phyloP scores from a whole-genome alignment of 228 moss, liverwort and hornwort genomes.

The Sphagnum magellanicum region DNA sequence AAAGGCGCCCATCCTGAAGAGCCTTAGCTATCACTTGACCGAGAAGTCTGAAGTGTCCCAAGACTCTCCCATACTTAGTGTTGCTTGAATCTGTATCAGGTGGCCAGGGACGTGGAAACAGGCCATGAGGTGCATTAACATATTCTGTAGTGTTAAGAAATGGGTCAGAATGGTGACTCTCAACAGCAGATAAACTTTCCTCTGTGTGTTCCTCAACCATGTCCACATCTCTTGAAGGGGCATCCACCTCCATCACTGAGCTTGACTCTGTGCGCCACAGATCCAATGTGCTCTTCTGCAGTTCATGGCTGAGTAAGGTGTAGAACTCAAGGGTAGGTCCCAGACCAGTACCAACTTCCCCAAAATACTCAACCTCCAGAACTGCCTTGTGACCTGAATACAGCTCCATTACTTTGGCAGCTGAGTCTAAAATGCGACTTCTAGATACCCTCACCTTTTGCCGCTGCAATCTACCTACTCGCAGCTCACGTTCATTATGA shows the following conservation, averaged over 20 bases:
- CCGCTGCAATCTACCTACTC: constrained; percentile 92
- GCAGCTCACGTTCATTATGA: constrained; percentile 77
- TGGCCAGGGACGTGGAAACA: constrained; percentile 93
- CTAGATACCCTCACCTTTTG: constrained; percentile 98
- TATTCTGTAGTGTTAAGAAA: constrained; percentile 53
- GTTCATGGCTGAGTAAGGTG: constrained; percentile 88
- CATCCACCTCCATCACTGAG: constrained; percentile 20
- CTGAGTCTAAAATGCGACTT: constrained; percentile 86
- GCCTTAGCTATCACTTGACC: constrained; percentile 95
- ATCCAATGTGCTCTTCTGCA: constrained; percentile 69
- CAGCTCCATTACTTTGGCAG: constrained; percentile 95
- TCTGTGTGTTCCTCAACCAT: constrained; percentile 33
- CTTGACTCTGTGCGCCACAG: constrained; percentile 81
- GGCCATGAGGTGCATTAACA: constrained; percentile 65
- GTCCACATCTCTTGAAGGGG: constrained; percentile 34
- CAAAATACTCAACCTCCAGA: constrained; percentile 96
- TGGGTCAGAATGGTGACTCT: constrained; percentile 19
- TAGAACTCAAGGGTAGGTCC: constrained; percentile 99
- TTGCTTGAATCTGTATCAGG: constrained; percentile 33
- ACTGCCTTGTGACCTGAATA: constrained; percentile 98
- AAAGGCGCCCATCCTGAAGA: constrained; percentile 85
- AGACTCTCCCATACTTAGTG: constrained; percentile 60
- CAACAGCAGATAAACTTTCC: constrained; percentile 29
- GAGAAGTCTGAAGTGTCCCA: constrained; percentile 84
- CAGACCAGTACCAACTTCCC: constrained; percentile 97